Percentiles rank a stretch among this genome's conserved stretches.
These are phyloP conservation scores for Phytophthora constricta DNA, from an alignment of 352 stramenopile species.

Conservation along the genomic window DNA sequence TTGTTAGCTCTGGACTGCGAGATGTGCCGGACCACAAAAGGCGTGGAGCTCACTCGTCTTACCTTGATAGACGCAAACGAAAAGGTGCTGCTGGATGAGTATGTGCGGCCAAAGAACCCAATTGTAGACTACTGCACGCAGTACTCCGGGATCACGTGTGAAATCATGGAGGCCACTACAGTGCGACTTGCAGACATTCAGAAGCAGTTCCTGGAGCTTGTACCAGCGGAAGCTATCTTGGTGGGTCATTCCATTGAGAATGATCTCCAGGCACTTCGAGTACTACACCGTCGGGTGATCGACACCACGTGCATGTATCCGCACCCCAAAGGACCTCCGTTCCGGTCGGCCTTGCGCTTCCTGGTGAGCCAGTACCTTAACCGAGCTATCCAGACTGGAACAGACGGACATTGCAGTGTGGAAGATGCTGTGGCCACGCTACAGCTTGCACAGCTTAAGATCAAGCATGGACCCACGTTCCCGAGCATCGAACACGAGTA, in stretches of 20 bases:
- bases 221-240: slow-evolving; percentile 76
- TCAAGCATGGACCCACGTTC: slow-evolving; percentile 79
- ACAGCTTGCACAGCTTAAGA: slow-evolving; percentile 78
- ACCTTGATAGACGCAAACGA: slow-evolving; percentile 76
- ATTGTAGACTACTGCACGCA: slow-evolving; percentile 91
- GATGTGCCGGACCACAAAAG: slow-evolving; percentile 89
- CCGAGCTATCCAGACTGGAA: slow-evolving; percentile 73
- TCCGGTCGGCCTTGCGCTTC: slow-evolving; percentile 80
- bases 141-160: slow-evolving; percentile 83
- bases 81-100: slow-evolving; percentile 84
- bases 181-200: slow-evolving; percentile 75
- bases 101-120: slow-evolving; percentile 74
- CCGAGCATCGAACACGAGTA: slow-evolving; percentile 73
- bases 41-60: slow-evolving; percentile 79
- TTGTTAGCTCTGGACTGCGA: slow-evolving; percentile 88
- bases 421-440: slow-evolving; percentile 83
- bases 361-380: slow-evolving; percentile 76
- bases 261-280: slow-evolving; percentile 70
- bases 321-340: slow-evolving; percentile 79
- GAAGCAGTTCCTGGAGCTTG: slow-evolving; percentile 57
- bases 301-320: slow-evolving; percentile 86
- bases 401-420: slow-evolving; percentile 80
- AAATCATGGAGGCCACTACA: slow-evolving; percentile 79
- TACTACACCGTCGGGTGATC: slow-evolving; percentile 80
- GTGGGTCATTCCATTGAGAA: slow-evolving; percentile 92